phyloP scores from a whole-genome alignment of 2,329 filamentous ascomycete species.

The Neoscytalidium dimidiatum region DNA sequence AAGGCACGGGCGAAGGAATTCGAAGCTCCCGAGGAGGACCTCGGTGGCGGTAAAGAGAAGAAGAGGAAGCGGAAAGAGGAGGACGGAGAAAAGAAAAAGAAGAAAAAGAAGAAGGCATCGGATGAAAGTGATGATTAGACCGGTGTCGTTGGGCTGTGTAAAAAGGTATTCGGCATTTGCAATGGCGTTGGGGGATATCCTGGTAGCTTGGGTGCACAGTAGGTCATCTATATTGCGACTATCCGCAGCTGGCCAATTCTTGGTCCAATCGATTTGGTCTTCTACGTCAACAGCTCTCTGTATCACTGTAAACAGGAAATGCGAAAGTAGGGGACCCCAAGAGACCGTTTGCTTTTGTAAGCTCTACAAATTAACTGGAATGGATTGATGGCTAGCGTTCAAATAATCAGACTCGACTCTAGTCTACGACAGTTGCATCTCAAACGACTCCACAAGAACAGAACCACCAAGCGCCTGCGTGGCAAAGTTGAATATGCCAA shows the following conservation, averaged over 20 bases:
- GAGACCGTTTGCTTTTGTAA: not conserved
- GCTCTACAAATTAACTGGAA: not conserved
- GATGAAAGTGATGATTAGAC: slow-evolving; percentile 4
- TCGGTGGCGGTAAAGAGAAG: slow-evolving; percentile 53
- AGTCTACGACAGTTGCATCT: slow-evolving; percentile 21
- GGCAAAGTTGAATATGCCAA: slow-evolving; percentile 42
- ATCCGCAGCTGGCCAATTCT: not conserved
- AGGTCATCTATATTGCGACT: not conserved
- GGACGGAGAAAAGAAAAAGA: slow-evolving; percentile 42
- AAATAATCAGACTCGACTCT: not conserved
- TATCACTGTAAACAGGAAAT: not conserved
- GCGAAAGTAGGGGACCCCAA: too few relatives aligned
- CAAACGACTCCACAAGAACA: slow-evolving; percentile 30
- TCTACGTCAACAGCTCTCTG: not conserved
- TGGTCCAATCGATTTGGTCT: not conserved
- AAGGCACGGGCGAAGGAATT: slow-evolving; percentile 84
- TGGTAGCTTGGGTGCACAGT: slow-evolving; percentile 10
- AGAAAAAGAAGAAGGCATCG: slow-evolving; percentile 38
- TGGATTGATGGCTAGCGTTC: not conserved
- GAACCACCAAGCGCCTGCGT: slow-evolving; percentile 36
- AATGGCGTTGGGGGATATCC: slow-evolving; percentile 13
- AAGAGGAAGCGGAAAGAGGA: slow-evolving; percentile 49
- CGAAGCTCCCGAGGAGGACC: slow-evolving; percentile 78
- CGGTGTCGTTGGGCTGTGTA: not conserved
- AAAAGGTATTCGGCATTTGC: slow-evolving; percentile 4